phyloP scores from a whole-genome alignment of 495 filamentous ascomycete genomes.

The Hypomontagnella monticulosa region DNA sequence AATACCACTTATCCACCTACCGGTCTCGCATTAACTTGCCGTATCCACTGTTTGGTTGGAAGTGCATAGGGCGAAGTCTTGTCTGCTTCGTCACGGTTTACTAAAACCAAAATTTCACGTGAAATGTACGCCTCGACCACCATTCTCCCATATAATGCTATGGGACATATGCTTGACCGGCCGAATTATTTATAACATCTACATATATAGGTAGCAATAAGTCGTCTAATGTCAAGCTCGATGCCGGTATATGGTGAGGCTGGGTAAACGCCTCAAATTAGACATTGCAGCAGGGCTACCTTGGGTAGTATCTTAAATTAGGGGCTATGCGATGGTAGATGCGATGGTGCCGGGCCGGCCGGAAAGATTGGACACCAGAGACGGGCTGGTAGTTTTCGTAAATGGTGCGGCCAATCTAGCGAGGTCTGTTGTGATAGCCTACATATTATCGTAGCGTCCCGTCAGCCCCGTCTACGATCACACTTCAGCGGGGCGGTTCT shows the following conservation, averaged over 20 bases:
- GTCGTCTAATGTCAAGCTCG: neutral
- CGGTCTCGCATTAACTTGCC: neutral
- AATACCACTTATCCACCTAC: conserved; percentile 3
- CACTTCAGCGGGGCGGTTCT: conserved; percentile 16
- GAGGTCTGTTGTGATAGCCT: conserved; percentile 4
- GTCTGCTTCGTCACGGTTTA: conserved; percentile 22
- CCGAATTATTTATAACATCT: conserved; percentile 10
- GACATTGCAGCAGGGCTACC: conserved; percentile 21
- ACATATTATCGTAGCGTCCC: conserved; percentile 37
- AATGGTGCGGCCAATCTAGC: conserved; percentile 28
- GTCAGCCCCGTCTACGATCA: conserved; percentile 30
- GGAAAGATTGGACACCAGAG: conserved; percentile 23
- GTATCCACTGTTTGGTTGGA: neutral
- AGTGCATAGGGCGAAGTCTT: conserved; percentile 1
- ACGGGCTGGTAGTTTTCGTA: neutral
- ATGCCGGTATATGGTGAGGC: conserved; percentile 26
- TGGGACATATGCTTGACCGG: conserved; percentile 1
- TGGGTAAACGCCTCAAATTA: conserved; percentile 22
- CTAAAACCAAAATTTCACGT: conserved; percentile 3
- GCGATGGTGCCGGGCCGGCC: conserved; percentile 27
- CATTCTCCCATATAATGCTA: neutral
- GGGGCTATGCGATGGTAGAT: conserved; percentile 25
- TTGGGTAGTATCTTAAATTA: conserved; percentile 31
- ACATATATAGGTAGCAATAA: neutral
- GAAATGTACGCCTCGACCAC: conserved; percentile 7